Conservation (phyloP, 2,329 filamentous ascomycete genomes). For the Dactylellina haptotyla region DNA sequence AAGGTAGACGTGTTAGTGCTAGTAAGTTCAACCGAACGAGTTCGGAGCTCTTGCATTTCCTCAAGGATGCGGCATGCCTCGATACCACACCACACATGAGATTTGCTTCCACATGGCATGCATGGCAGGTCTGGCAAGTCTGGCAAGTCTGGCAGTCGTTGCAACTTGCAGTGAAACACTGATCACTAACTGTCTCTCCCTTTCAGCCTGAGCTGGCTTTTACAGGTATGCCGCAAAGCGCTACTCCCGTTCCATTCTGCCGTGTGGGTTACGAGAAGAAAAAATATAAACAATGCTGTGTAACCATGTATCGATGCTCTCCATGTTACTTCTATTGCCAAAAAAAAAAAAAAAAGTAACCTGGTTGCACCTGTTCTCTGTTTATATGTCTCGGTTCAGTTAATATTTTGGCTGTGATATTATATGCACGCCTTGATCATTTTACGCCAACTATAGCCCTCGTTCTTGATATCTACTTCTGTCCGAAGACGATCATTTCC, state of each 20-base stretch:
- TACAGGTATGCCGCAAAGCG: conserved; percentile 41
- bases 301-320: conserved; percentile 38
- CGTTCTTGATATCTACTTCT: not conserved
- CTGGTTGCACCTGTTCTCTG: conserved; percentile 18
- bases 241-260: conserved; percentile 16
- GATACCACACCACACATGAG: conserved; percentile 6
- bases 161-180: conserved; percentile 21
- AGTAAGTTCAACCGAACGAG: conserved; percentile 73
- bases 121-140: conserved; percentile 13
- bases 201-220: conserved; percentile 55
- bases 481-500: not conserved
- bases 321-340: conserved; percentile 18
- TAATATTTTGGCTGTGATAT: conserved; percentile 7
- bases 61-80: conserved; percentile 40
- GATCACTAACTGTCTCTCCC: conserved; percentile 9
- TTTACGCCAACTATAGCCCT: not conserved
- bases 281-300: conserved; percentile 28
- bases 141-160: conserved; percentile 2
- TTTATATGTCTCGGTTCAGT: conserved; percentile 17
- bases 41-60: not conserved
- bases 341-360: conserved; percentile 18
- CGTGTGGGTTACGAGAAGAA: conserved; percentile 28
- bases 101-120: conserved; percentile 23
- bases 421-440: not conserved
- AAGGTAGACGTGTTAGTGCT: conserved; percentile 79